Conservation (phyloP, 2,329 filamentous ascomycete genomes). For the Fusarium transvaalense region DNA sequence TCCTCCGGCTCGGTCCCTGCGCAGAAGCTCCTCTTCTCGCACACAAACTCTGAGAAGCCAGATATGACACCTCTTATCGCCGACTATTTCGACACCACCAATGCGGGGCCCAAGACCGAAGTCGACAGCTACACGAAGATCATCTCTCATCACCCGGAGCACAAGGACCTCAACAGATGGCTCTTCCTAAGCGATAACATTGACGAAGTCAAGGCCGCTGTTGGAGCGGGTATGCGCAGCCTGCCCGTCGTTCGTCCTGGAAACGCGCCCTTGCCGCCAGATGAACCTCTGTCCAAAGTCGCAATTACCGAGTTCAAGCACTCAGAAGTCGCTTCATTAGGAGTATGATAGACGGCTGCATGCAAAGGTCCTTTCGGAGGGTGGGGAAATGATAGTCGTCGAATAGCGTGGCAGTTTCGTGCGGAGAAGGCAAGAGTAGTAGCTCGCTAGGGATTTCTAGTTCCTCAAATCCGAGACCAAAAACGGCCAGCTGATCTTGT, state of each 20-base stretch:
- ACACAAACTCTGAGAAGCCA: constrained; percentile 69
- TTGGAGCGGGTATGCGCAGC: constrained; percentile 72
- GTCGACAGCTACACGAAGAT: constrained; percentile 76
- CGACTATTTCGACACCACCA: constrained; percentile 84
- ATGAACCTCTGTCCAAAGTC: constrained; percentile 55
- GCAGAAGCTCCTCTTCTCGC: constrained; percentile 82
- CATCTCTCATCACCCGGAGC: constrained; percentile 57
- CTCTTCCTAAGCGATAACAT: constrained; percentile 88
- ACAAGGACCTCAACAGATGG: constrained; percentile 64
- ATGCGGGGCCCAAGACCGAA: constrained; percentile 80
- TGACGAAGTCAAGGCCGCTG: constrained; percentile 74
- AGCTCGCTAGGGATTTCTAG: constrained; percentile 46
- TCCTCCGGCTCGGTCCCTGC: constrained; percentile 84
- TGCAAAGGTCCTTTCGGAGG: constrained; percentile 29
- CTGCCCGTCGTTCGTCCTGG: constrained; percentile 75
- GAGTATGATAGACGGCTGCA: constrained; percentile 40
- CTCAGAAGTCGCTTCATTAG: constrained; percentile 40
- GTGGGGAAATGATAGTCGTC: constrained; percentile 39
- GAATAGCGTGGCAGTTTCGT: constrained; percentile 40
- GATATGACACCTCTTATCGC: constrained; percentile 71
- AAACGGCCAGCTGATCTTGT: constrained; percentile 41
- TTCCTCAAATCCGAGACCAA: constrained; percentile 41
- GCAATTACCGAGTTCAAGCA: constrained; percentile 54
- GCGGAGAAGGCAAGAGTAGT: constrained; percentile 43
- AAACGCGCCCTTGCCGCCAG: constrained; percentile 71